Conservation (phyloP, 2,329 filamentous ascomycete species). For the Coniochaeta prunicola region DNA sequence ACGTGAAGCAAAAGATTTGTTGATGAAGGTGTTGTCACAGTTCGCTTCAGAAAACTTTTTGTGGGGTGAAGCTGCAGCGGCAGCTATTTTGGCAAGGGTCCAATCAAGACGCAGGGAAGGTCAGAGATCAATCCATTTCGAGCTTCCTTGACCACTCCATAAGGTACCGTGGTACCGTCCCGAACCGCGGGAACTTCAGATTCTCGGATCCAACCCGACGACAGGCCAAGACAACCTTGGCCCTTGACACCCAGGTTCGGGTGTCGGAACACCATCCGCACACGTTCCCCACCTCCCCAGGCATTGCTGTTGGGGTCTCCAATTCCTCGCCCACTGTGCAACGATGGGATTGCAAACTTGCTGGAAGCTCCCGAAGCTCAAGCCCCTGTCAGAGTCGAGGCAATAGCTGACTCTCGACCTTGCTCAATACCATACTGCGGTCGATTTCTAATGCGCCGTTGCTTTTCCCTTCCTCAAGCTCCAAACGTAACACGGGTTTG, state of each 20-base stretch:
- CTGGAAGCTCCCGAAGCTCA: background rate
- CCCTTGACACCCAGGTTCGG: background rate
- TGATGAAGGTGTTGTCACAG: background rate
- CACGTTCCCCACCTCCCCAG: background rate
- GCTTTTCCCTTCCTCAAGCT: background rate
- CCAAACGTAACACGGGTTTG: too few relatives aligned
- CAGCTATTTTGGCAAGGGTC: background rate
- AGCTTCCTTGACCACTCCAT: background rate
- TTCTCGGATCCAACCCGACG: background rate
- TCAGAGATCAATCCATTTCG: background rate
- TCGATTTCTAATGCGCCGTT: too few relatives aligned
- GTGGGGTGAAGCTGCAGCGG: background rate
- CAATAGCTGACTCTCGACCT: too few relatives aligned
- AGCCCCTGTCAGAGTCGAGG: too few relatives aligned
- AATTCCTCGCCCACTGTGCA: background rate
- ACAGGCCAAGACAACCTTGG: background rate
- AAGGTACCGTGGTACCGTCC: too few relatives aligned
- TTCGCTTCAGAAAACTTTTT: background rate
- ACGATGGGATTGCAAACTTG: background rate
- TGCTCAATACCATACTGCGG: too few relatives aligned
- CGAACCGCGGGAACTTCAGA: background rate
- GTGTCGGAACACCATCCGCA: background rate
- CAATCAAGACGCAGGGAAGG: background rate
- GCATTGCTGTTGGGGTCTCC: background rate
- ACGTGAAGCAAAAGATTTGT: background rate